Base-by-base conservation (phyloP, 2,329 filamentous ascomycete species). In the Xylariaceae sp. region DNA sequence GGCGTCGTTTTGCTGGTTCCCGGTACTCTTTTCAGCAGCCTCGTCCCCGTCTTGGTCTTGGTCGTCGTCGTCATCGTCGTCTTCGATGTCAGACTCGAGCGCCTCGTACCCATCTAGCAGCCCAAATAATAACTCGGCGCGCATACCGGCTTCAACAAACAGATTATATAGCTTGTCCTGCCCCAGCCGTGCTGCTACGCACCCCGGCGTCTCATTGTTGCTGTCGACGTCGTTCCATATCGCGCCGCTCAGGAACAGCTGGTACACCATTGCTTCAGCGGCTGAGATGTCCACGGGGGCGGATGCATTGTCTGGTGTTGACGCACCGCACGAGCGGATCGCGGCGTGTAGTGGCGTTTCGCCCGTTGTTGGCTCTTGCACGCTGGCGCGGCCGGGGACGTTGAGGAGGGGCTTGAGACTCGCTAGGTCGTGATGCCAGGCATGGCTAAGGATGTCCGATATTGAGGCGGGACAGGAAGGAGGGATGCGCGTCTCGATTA, bases 201-300 rank as follows among this genome's bases (percentile, higher is more conserved):
- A 98, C 6, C 92, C 95, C 0, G 95, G 92, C 3, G 95, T 98
- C 79, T 98, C 94, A 67, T 92, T 84, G 66, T 91, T 88, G 64
- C 80, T 77, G 73, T 98, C 92, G 53, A 98, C 79, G 72, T 97
- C 93, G 76, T 99, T 99, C 95, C 95, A 99, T 66, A 98, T 97
- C 9, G 92, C 95, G 28, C 95, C 95, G 65, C 90, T 89, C 69
- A 93, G 83, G 58, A 98, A 86, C 6, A 98, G 81, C 69, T 95
- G 84, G 65, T 85, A 83, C 4, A 97, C 78, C 0, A 88, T 88
- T 49, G 87, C 84, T 53, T 83, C 82, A 2, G 87, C 90, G 34
- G 84, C 83, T 43, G 87, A 83, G 28, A 89, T 11, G 29, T 55
- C 73, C 21, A 77, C 75, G 8, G 71, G 71, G 2, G 73, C 72